These are phyloP conservation scores for Lathyrus sativus DNA, from an alignment of 306 rosid genomes.

Conservation along the genomic window DNA sequence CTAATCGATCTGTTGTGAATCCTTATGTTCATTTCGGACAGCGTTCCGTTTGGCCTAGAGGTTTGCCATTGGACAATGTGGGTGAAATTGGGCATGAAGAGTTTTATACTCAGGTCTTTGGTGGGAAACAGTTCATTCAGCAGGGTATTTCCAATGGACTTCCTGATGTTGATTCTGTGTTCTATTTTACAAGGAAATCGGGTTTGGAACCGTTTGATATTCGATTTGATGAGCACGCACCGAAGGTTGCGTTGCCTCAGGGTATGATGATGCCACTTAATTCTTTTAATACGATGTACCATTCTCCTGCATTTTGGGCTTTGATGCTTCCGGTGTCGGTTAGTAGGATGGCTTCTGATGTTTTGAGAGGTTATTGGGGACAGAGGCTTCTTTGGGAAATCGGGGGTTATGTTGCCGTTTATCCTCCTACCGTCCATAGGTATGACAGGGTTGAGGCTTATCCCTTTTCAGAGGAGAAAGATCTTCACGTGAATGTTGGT, in stretches of 20 bases:
- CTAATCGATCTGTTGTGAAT: constrained; percentile 74
- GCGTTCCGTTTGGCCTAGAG: constrained; percentile 98
- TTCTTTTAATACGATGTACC: constrained; percentile 88
- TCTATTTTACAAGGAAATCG: constrained; percentile 87
- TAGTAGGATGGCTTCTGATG: constrained; percentile 94
- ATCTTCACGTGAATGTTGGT: constrained; percentile 93
- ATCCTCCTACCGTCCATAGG: constrained; percentile 91
- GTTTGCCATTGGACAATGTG: constrained; percentile 87
- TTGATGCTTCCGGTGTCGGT: constrained; percentile 98
- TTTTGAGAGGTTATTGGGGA: constrained; percentile 97
- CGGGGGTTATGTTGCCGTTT: constrained; percentile 85
- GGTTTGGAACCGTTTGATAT: constrained; percentile 80
- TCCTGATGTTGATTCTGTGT: constrained; percentile 95
- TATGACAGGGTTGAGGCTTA: constrained; percentile 77
- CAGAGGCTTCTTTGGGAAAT: constrained; percentile 98
- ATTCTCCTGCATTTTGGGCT: constrained; percentile 91
- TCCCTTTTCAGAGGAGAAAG: constrained; percentile 94
- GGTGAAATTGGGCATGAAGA: constrained; percentile 90
- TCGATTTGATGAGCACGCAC: constrained; percentile 78
- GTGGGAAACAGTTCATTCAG: constrained; percentile 94
- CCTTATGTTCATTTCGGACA: constrained; percentile 98
- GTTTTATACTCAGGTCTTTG: constrained; percentile 82
- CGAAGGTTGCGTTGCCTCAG: constrained; percentile 90
- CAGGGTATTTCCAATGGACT: constrained; percentile 93
- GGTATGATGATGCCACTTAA: constrained; percentile 90